Evolutionary conservation across 768 basidiomycete species (phyloP), one percentile per base, ranked within the genome.

Genomic region (Tulasnella sp.): DNA sequence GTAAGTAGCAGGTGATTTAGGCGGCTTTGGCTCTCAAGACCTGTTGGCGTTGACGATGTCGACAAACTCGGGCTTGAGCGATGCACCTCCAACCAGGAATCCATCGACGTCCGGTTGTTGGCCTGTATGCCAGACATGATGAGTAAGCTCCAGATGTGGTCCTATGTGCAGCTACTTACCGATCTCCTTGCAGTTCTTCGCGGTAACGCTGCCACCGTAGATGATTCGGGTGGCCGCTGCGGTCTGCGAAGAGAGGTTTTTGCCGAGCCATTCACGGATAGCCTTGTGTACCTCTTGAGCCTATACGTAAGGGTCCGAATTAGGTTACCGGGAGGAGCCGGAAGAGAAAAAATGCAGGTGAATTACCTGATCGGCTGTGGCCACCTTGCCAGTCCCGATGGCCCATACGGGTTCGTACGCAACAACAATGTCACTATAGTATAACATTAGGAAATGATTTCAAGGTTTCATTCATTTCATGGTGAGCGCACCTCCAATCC

Each of bases 351-450:
- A 24, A n/a, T n/a, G 48, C 48, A 40, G 2, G 36, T 24, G 36
- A 77, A 77, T 58, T 48, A 83, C 83, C 83, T 85, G 85, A n/a
- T 88, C 88, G 0, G 94, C 88, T 42, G 94, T 94, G 71, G 97
- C 97, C 76, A 98, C 97, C 85, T 94, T 97, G 81, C 97, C 97
- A 18, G 97, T 98, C 71, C 98, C 98, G 85, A 99, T 99, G 44
- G 98, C 97, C 97, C 98, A 99, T 24, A 99, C 95, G 62, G 96
- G 95, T 85, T 97, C 95, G 85, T 97, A 99, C 27, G 98, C 98
- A 83, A 99, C 89, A 79, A 99, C 97, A 83, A 99, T 88, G 81
- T 94, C 91, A 83, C 96, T 97, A 81, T 58, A 9, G 39, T 71
- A 42, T 14, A 14, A 27, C 1, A 24, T 10, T 18, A 39, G 8